Evolutionary conservation across 1,139 yeast species (phyloP), one percentile per base, ranked within the genome.

Genomic region (Suhomyces terraborum): DNA sequence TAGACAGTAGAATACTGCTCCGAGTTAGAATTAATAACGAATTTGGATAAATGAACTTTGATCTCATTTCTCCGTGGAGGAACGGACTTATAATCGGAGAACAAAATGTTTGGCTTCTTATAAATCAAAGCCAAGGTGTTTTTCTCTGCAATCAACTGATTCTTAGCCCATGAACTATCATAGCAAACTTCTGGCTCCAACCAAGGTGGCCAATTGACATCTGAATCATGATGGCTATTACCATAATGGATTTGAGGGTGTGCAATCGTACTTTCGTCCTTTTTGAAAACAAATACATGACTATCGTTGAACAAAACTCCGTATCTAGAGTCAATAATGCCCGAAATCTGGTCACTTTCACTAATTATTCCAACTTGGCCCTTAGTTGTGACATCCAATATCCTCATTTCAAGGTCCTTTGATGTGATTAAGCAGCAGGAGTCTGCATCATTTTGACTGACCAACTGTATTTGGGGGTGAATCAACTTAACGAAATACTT

Each of bases 191-290:
- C 98, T 37, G 60, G 54, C 44, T 84, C 87, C 25, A 88, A 62
- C 88, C 93, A 84, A 1, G 96, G 95, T 1, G 95, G 93, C 96
- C 96, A 88, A 12, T 52, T 52, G 7, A 51, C 50, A 10, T 58
- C 55, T 6, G 57, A 42, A 12, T 46, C 48, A 1, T 52, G 38
- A 44, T 58, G 59, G 4, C 51, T 55, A 6, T 44, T 40, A 13
- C 67, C 67, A 40, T 60, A 59, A 17, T 60, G 61, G 17, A 59
- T 48, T 35, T 56, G 61, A 1, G 66, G 58, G 23, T 55, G 58
- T 1, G 58, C 31, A 38, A 55, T 49, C 4, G 54, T 41, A 9
- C 46, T 44, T 19, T 49, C 77, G 61, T 57, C 74, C 66, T 53
- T 77, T 18, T 56, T 70, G 50, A 88, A 73, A 5, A 84, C 83